Evolutionary conservation across 768 basidiomycete genomes (phyloP).

Genomic region (Phanerodontia chrysosporium): DNA sequence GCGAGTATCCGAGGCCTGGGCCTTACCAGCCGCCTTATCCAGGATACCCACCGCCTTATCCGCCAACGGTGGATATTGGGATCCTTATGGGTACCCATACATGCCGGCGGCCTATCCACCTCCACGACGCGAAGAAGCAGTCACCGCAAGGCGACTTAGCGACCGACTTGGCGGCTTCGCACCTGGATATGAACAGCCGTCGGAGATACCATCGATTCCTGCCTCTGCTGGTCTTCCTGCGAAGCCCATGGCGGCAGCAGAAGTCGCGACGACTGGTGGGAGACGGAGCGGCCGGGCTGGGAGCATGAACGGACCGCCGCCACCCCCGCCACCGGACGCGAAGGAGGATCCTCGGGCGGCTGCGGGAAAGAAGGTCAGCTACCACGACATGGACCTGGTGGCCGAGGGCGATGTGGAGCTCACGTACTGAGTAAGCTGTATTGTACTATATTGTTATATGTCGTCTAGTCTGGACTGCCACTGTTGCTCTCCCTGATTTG

Average conservation of each 20-base stretch:
- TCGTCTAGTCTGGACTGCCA: neutral
- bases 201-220: slow-evolving; percentile 39
- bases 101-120: slow-evolving; percentile 35
- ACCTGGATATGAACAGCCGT: slow-evolving; percentile 35
- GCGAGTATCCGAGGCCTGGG: slow-evolving; percentile 33
- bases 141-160: slow-evolving; percentile 63
- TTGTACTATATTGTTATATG: slow-evolving; percentile 7
- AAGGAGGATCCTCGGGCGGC: slow-evolving; percentile 92
- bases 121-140: slow-evolving; percentile 54
- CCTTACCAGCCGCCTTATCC: slow-evolving; percentile 42
- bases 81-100: slow-evolving; percentile 41
- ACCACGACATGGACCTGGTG: slow-evolving; percentile 93
- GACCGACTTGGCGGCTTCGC: slow-evolving; percentile 81
- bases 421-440: slow-evolving; percentile 30
- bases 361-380: slow-evolving; percentile 85
- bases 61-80: slow-evolving; percentile 40
- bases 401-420: slow-evolving; percentile 58
- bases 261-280: slow-evolving; percentile 27
- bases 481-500: neutral
- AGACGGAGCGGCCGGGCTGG: slow-evolving; percentile 36
- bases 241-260: slow-evolving; percentile 54
- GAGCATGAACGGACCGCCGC: slow-evolving; percentile 50
- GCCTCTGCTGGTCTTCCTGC: slow-evolving; percentile 74
- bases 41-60: slow-evolving; percentile 32
- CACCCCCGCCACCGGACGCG: slow-evolving; percentile 81